Conservation (phyloP, 768 basidiomycete species). For the Agaricus sinodeliciosus region DNA sequence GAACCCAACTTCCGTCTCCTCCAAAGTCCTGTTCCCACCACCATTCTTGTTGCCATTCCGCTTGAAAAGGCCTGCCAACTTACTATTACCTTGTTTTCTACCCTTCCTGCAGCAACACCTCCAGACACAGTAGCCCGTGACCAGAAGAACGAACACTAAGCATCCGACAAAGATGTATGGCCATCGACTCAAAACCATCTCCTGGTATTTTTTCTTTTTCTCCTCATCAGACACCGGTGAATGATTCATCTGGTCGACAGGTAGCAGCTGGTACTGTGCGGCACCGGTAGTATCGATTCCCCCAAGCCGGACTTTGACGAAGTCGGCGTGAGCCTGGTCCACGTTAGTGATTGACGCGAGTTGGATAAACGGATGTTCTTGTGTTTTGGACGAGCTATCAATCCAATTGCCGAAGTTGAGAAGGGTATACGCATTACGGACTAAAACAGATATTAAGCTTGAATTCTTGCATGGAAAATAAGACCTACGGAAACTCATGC, state of each 20-base stretch:
- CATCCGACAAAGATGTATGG: slow-evolving; percentile 64
- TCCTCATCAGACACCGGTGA: slow-evolving; percentile 60
- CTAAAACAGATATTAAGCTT: slow-evolving; percentile 26
- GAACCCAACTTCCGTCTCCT: neutral
- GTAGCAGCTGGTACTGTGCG: slow-evolving; percentile 52
- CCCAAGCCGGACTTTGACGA: slow-evolving; percentile 52
- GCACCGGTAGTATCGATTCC: slow-evolving; percentile 53
- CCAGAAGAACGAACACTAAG: slow-evolving; percentile 39
- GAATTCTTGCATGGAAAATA: neutral
- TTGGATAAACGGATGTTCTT: slow-evolving; percentile 61
- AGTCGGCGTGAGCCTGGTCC: slow-evolving; percentile 52
- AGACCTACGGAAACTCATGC: slow-evolving; percentile 68
- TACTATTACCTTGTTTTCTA: slow-evolving; percentile 13
- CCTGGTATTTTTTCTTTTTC: slow-evolving; percentile 61
- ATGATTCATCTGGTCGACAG: slow-evolving; percentile 47
- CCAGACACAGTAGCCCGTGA: slow-evolving; percentile 48
- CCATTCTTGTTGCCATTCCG: slow-evolving; percentile 5
- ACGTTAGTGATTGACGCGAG: slow-evolving; percentile 53
- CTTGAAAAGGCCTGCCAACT: slow-evolving; percentile 9
- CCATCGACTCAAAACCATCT: slow-evolving; percentile 63
- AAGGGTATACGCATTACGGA: slow-evolving; percentile 70
- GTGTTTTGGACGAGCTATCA: slow-evolving; percentile 34
- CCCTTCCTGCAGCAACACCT: slow-evolving; percentile 48
- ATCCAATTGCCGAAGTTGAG: slow-evolving; percentile 71
- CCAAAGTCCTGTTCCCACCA: neutral